phyloP scores from a whole-genome alignment of 129 eudicot genomes.

The Silybum marianum region DNA sequence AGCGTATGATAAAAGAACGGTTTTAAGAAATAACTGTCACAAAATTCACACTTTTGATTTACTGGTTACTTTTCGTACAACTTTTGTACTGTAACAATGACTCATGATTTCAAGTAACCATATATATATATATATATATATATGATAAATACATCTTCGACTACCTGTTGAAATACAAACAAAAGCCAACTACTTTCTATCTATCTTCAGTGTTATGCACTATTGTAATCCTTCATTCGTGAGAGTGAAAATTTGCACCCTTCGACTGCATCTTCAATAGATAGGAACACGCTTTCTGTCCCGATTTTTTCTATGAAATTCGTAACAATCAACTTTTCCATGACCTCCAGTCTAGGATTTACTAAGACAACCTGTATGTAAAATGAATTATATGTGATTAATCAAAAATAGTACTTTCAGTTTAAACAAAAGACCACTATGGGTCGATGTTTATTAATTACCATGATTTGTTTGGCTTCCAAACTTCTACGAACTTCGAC shows the following conservation, averaged over 20 bases:
- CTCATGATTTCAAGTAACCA: constrained; percentile 17
- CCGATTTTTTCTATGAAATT: constrained; percentile 71
- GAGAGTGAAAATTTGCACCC: constrained; percentile 55
- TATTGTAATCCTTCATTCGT: constrained; percentile 17
- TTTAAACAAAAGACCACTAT: not conserved
- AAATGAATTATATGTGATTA: not conserved
- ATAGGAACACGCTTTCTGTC: constrained; percentile 60
- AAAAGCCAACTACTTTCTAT: not conserved
- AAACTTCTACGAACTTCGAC: constrained; percentile 53
- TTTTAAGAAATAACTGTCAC: not conserved
- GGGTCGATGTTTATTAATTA: constrained; percentile 15
- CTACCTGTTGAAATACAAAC: constrained; percentile 8
- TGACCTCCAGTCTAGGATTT: constrained; percentile 79
- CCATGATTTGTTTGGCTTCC: constrained; percentile 63
- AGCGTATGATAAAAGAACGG: no score
- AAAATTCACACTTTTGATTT: not conserved
- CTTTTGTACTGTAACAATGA: constrained; percentile 7
- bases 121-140: not conserved
- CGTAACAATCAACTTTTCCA: constrained; percentile 72
- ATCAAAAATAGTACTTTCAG: not conserved
- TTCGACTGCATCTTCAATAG: constrained; percentile 74
- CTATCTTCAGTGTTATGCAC: constrained; percentile 9
- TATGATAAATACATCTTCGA: not conserved
- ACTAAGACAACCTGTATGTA: constrained; percentile 55
- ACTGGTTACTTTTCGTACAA: not conserved